Evolutionary conservation across 495 filamentous ascomycete genomes (phyloP).

Genomic region (Xylaria intraflava): DNA sequence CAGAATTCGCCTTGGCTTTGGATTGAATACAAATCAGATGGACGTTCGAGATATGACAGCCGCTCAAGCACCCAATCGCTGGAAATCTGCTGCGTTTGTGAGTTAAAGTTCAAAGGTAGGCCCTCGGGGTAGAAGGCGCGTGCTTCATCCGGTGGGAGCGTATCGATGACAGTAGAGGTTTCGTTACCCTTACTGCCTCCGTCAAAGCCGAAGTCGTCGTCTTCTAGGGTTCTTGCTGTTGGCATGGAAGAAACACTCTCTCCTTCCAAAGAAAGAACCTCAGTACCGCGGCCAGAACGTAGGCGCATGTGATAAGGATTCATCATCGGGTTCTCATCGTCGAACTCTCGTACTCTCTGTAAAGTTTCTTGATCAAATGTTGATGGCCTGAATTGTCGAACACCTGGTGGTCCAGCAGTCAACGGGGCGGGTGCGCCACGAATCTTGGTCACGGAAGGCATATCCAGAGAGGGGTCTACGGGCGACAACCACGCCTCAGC

Average conservation of each 20-base stretch:
- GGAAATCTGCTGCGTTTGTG: slow-evolving; percentile 5
- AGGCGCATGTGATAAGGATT: slow-evolving; percentile 1
- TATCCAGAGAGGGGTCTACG: slow-evolving; percentile 3
- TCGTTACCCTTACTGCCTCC: neutral
- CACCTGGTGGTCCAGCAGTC: slow-evolving; percentile 43
- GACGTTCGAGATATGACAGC: slow-evolving; percentile 13
- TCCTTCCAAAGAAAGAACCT: neutral
- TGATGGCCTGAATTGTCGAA: slow-evolving; percentile 31
- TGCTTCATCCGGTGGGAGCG: slow-evolving; percentile 13
- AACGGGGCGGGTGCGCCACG: slow-evolving; percentile 38
- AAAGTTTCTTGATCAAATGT: slow-evolving; percentile 19
- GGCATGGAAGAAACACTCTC: neutral
- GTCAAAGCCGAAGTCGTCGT: neutral
- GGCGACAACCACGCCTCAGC: neutral
- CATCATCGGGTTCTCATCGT: slow-evolving; percentile 8
- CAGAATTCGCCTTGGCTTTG: slow-evolving; percentile 1
- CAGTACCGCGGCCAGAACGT: neutral
- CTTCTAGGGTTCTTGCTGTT: neutral
- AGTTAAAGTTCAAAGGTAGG: slow-evolving; percentile 18
- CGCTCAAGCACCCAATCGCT: slow-evolving; percentile 21
- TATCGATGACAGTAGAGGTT: slow-evolving; percentile 14
- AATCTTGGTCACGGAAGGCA: slow-evolving; percentile 25
- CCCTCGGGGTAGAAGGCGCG: slow-evolving; percentile 15
- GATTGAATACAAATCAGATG: neutral
- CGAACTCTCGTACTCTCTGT: slow-evolving; percentile 20